Conservation (phyloP, 805 yeast species). For the Candida argentea region DNA sequence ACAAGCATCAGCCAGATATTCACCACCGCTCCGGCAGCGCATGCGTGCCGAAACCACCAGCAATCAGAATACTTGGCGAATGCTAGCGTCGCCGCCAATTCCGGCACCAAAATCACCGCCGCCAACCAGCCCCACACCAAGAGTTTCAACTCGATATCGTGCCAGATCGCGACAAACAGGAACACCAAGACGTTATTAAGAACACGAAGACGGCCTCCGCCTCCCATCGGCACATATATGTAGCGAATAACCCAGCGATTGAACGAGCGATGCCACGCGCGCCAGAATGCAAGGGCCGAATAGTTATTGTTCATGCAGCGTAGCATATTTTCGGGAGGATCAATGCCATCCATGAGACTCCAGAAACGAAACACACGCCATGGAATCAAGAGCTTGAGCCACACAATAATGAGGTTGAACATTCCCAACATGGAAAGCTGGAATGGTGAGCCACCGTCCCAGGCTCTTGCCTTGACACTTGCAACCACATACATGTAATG, state of each 20-base stretch:
- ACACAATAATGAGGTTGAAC: conserved; percentile 80
- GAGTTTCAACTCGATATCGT: conserved; percentile 81
- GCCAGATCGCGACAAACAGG: conserved; percentile 97
- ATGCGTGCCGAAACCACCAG: conserved; percentile 71
- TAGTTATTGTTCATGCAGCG: conserved; percentile 92
- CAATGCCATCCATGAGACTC: conserved; percentile 87
- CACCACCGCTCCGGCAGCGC: conserved; percentile 79
- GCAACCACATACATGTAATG: conserved; percentile 93
- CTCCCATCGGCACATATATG: conserved; percentile 83
- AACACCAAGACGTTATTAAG: conserved; percentile 77
- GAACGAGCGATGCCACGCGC: conserved; percentile 96
- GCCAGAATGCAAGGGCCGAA: conserved; percentile 92
- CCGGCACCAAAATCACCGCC: conserved; percentile 82
- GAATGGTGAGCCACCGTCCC: conserved; percentile 84
- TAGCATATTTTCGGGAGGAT: conserved; percentile 96
- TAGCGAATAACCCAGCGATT: conserved; percentile 87
- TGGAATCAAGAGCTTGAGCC: conserved; percentile 89
- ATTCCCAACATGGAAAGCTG: conserved; percentile 92
- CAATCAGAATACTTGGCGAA: conserved; percentile 29
- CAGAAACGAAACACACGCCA: conserved; percentile 94
- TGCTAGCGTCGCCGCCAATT: conserved; percentile 49
- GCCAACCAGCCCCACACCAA: conserved; percentile 95
- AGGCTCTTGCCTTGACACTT: conserved; percentile 78
- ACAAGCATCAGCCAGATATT: conserved; percentile 98
- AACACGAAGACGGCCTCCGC: conserved; percentile 61